Evolutionary conservation across 257 asterid genomes (phyloP), one percentile per base, ranked within the genome.

Genomic region (Euphrasia confusa): DNA sequence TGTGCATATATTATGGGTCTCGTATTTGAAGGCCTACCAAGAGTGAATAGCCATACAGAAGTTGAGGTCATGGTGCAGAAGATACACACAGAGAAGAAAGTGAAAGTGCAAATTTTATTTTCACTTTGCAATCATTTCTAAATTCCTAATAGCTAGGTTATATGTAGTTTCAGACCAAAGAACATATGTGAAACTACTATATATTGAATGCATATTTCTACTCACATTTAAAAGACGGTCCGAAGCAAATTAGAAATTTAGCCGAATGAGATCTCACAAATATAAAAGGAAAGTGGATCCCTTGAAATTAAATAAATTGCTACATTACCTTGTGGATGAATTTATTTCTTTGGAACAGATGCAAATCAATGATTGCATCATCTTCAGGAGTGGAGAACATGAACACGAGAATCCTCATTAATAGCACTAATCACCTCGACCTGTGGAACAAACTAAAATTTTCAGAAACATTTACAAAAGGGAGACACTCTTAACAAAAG

Each of bases 371-470:
- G 42, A 85, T 59, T 48, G 76, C 75, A 71, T 82, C 80, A 67
- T 80, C 89, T 54, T 77, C 79, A n/a, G 58, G 12, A 53, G 30
- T 53, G 13, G 58, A 85, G 73, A 74, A 85, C 69, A 2, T 83
- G 77, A 76, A 42, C 83, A 56, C 69, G 83, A 70, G 77, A 65
- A 75, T 78, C 77, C 64, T 96, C 98, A 58, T 71, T 78, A 72
- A 91, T 45, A 55, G 91, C 84, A 77, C 90, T 88, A 47, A 88
- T 77, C 63, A 91, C 63, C 44, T 91, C 96, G 69, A 88, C 76
- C 98, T 90, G 80, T 60, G 39, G 39, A 61, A 61, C 15, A 61
- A 2, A 66, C n/a, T n/a, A 9, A 8, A 61, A 72, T 33, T 9
- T 44, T 63, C 58, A n/a, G 54, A 24, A 21, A 12, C 33, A 33